Conservation (phyloP, 306 rosid species). For the Oxytropis ochrocephala region DNA sequence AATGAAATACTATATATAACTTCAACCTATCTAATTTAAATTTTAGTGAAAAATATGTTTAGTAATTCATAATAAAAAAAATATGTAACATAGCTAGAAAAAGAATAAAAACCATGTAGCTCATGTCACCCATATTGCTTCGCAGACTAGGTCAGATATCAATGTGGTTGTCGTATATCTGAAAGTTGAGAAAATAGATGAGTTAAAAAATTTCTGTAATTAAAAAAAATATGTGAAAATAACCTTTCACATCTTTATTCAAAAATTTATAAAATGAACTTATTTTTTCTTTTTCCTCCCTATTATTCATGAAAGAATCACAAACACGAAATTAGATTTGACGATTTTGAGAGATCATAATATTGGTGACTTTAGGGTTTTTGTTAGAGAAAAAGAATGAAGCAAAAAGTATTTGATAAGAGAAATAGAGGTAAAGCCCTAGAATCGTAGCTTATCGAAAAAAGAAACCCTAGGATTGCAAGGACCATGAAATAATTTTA, state of each 20-base stretch:
- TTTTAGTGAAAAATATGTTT: neutral
- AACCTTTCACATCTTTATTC: neutral
- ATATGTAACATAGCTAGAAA: neutral
- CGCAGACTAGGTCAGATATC: neutral
- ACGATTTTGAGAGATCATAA: too few species aligned
- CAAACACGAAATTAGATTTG: too few species aligned
- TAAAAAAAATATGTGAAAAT: too few species aligned
- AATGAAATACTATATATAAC: neutral
- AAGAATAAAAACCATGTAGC: constrained; percentile 15
- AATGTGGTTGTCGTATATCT: neutral
- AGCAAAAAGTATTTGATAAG: too few species aligned
- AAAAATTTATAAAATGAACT: neutral
- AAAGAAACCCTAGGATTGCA: too few species aligned
- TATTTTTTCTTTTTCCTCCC: neutral
- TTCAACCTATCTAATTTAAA: neutral
- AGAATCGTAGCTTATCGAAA: too few species aligned
- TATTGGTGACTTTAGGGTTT: too few species aligned
- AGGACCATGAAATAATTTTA: too few species aligned
- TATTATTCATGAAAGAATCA: too few species aligned
- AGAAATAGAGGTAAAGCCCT: too few species aligned
- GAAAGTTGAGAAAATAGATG: neutral
- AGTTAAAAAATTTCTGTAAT: neutral
- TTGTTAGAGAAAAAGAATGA: too few species aligned
- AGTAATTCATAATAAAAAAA: neutral
- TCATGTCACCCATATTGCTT: too few species aligned